Evolutionary conservation across 495 filamentous ascomycete species (phyloP), one percentile per base, ranked within the genome.

Genomic region (Penicillium fimorum): DNA sequence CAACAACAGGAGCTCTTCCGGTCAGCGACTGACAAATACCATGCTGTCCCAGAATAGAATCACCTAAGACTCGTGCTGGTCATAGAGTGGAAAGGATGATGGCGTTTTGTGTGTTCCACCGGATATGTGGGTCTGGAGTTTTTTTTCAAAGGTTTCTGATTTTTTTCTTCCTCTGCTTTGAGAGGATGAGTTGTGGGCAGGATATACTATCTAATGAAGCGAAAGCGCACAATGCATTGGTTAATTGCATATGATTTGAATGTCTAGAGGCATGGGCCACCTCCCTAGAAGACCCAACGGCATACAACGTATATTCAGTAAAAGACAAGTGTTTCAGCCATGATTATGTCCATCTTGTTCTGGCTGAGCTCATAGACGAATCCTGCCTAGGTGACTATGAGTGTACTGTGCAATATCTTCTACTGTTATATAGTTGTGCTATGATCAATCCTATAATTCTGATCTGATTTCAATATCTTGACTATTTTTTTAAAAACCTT

Each of bases 1-100:
- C 83, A 96, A 58, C 94, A 98, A 66, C 85, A 92, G 76, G 90
- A 94, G 68, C 82, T 96, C 64, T 98, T 98, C 70, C 83, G 87
- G 32, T 87, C 84, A 27, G 95, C 94, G 27, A 86, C 81, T 0
- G 84, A 87, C 53, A 90, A 90, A 65, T 90, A 87, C 71, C 84
- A 89, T 55, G 71, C 73, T 41, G 81, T 59, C 10, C 69, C 78
- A 24, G 76, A 78, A 55, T 76, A 63, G 65, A 37, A 27, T 25
- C 32, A 33, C 24, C 29, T 47, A 30, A 42, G 57, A 65, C 66
- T 74, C 67, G 57, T 74, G 70, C 70, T 71, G 70, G 70, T 56
- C 71, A 76, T 76, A 67, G 67, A 70, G 66, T 47, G 62, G 61
- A 70, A 58, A 30, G 44, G 59, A 33, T 41, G 55, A 32, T 20